Conservation (phyloP, 768 basidiomycete species). For the Suillus luteus region DNA sequence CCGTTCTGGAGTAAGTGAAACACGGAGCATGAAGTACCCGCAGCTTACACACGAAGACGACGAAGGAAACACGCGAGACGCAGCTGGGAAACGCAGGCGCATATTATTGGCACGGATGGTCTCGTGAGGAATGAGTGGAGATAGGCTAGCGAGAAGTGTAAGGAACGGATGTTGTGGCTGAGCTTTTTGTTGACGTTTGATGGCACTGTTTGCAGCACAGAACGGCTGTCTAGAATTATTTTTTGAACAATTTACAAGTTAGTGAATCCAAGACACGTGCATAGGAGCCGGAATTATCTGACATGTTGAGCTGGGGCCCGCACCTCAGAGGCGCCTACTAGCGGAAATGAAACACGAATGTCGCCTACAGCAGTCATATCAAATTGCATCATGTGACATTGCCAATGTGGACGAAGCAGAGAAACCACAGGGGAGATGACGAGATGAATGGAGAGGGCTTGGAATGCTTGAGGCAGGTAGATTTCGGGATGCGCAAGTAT, state of each 20-base stretch:
- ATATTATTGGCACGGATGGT: not conserved
- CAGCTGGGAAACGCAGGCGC: slow-evolving; percentile 1
- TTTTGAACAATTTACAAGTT: not conserved
- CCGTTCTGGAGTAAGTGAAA: not conserved
- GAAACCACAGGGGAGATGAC: not conserved
- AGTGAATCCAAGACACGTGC: not conserved
- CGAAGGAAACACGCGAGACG: not conserved
- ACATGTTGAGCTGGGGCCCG: not conserved
- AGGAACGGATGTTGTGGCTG: no score
- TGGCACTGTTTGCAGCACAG: no score
- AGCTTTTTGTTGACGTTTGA: not conserved
- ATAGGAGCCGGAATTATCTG: not conserved
- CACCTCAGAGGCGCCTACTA: not conserved
- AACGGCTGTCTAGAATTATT: not conserved
- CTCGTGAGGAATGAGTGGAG: not conserved
- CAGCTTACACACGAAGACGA: not conserved
- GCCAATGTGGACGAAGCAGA: no score
- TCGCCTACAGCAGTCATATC: not conserved
- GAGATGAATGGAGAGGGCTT: no score
- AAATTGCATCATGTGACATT: no score
- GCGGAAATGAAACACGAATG: not conserved
- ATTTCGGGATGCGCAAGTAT: no score
- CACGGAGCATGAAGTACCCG: not conserved
- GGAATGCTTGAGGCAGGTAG: no score
- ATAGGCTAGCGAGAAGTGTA: not conserved